These are phyloP conservation scores for Tylopilus rubrobrunneus DNA, from an alignment of 768 basidiomycete species.

Conservation along the genomic window DNA sequence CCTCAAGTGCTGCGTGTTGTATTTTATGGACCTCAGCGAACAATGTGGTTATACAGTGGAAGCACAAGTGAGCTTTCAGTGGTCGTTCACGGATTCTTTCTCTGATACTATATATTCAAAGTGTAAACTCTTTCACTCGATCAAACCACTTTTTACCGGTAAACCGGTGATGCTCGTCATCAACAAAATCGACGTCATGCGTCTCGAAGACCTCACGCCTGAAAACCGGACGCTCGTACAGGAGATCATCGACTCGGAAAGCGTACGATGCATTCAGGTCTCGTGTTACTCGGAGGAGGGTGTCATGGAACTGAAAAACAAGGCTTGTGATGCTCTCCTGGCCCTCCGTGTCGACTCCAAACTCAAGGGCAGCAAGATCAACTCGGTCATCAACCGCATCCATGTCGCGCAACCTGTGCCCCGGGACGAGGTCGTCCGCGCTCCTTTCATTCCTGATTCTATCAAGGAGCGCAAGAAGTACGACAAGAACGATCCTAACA, in stretches of 20 bases:
- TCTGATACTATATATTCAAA: conserved; percentile 28
- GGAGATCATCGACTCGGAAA: conserved; percentile 75
- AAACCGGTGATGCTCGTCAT: conserved; percentile 94
- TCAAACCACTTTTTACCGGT: conserved; percentile 93
- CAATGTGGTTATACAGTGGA: conserved; percentile 98
- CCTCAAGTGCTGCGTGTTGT: conserved; percentile 88
- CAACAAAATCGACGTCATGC: conserved; percentile 95
- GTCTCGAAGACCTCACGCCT: conserved; percentile 76
- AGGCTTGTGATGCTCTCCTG: conserved; percentile 91
- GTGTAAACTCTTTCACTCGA: conserved; percentile 99
- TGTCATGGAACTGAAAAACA: conserved; percentile 94
- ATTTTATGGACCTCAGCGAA: conserved; percentile 98
- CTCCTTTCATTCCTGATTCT: conserved; percentile 85
- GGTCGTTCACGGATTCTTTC: background rate
- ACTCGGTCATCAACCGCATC: conserved; percentile 89
- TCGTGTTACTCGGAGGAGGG: conserved; percentile 97
- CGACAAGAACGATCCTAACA: conserved; percentile 83
- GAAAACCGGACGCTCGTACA: conserved; percentile 79
- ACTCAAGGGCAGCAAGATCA: conserved; percentile 90
- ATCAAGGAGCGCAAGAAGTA: conserved; percentile 77
- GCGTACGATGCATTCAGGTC: conserved; percentile 73
- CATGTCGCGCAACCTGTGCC: conserved; percentile 91
- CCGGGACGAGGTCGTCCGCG: conserved; percentile 84
- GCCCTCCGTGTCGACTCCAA: conserved; percentile 93
- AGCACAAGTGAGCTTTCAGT: conserved; percentile 66